Percentiles rank a stretch among this genome's conserved stretches.
Conservation (phyloP, 2,329 filamentous ascomycete species). For the Gaeumannomyces sp. region DNA sequence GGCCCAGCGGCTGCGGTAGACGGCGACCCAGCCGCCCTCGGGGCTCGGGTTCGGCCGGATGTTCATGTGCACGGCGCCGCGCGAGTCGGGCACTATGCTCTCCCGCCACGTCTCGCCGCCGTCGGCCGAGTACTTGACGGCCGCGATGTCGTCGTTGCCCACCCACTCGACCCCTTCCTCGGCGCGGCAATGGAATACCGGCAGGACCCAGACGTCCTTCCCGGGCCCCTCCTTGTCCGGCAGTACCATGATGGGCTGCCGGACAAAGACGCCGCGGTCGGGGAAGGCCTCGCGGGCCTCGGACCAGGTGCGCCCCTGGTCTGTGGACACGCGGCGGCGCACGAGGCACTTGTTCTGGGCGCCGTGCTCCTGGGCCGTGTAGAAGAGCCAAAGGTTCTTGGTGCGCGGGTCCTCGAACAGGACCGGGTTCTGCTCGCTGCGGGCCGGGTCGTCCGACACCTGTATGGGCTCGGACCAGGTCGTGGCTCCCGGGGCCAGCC, state of each 20-base stretch:
- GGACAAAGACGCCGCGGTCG: conserved; percentile 32
- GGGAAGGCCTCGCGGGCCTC: conserved; percentile 25
- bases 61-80: conserved; percentile 38
- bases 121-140: conserved; percentile 30
- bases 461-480: conserved; percentile 28
- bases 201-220: conserved; percentile 31
- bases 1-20: conserved; percentile 39
- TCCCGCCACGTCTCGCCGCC: conserved; percentile 33
- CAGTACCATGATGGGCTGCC: conserved; percentile 33
- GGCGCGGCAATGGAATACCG: conserved; percentile 36
- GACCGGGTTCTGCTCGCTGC: conserved; percentile 39
- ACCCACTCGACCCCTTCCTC: conserved; percentile 35
- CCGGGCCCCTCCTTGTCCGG: conserved; percentile 16
- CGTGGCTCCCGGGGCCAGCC: conserved; percentile 22
- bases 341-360: conserved; percentile 37
- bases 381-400: conserved; percentile 33
- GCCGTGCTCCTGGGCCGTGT: conserved; percentile 37
- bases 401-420: conserved; percentile 30
- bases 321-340: conserved; percentile 28
- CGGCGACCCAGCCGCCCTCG: conserved; percentile 24
- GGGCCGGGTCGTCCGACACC: conserved; percentile 30
- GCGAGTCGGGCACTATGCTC: conserved; percentile 28
- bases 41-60: conserved; percentile 24
- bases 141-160: conserved; percentile 37
- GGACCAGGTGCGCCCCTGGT: conserved; percentile 32